These are phyloP conservation scores for Aspergillus amoenus DNA, from an alignment of 2,329 filamentous ascomycete genomes.

Conservation along the genomic window DNA sequence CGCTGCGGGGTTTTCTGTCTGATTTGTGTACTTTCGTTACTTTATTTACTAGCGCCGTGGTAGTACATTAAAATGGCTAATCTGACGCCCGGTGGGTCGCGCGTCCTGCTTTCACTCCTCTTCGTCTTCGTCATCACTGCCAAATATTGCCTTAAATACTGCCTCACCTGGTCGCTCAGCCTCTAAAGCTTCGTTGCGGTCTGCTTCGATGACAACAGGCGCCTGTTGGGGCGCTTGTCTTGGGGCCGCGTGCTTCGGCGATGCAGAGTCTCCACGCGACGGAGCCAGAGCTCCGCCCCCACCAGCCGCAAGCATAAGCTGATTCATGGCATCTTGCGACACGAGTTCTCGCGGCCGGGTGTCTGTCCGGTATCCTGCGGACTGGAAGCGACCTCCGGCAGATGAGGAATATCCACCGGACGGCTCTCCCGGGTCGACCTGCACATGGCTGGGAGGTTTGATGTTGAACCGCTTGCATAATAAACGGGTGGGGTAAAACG, in stretches of 20 bases:
- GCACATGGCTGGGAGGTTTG: slow-evolving; percentile 69
- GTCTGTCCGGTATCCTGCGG: slow-evolving; percentile 32
- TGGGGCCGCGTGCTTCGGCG: slow-evolving; percentile 13
- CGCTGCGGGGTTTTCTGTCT: slow-evolving; percentile 1
- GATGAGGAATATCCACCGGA: slow-evolving; percentile 17
- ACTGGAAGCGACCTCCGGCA: slow-evolving; percentile 28
- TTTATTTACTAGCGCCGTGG: neutral
- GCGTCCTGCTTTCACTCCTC: slow-evolving; percentile 23
- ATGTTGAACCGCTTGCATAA: slow-evolving; percentile 96
- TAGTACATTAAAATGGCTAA: neutral
- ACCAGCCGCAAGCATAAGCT: slow-evolving; percentile 52
- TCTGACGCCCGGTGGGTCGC: neutral
- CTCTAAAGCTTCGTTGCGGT: slow-evolving; percentile 76
- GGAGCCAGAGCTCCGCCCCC: slow-evolving; percentile 14
- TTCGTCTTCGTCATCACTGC: slow-evolving; percentile 74
- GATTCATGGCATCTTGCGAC: slow-evolving; percentile 55
- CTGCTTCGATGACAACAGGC: slow-evolving; percentile 60
- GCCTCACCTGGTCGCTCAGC: slow-evolving; percentile 72
- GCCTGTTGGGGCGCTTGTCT: slow-evolving; percentile 9
- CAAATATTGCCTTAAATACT: slow-evolving; percentile 91
- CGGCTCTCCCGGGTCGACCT: slow-evolving; percentile 50
- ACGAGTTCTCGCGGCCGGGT: slow-evolving; percentile 48
- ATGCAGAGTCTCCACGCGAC: slow-evolving; percentile 9
- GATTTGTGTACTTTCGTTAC: neutral
- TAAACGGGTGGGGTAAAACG: slow-evolving; percentile 78